Percentiles rank a stretch among this genome's conserved stretches.
These are phyloP conservation scores for Thelonectria discophora DNA, from an alignment of 2,329 filamentous ascomycete genomes.

Conservation along the genomic window DNA sequence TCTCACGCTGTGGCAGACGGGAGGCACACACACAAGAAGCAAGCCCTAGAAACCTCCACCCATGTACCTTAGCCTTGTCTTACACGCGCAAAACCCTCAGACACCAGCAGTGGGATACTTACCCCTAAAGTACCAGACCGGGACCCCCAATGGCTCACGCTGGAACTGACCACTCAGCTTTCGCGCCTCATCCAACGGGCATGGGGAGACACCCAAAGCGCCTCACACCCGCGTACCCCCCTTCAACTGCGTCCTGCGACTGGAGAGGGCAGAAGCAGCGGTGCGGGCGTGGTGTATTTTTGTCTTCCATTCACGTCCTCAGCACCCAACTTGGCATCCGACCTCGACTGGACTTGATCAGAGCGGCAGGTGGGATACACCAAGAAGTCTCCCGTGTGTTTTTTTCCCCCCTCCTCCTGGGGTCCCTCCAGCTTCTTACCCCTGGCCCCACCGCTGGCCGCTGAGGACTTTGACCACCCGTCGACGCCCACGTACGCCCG, in stretches of 20 bases:
- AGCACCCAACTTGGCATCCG: constrained; percentile 6
- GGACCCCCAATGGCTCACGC: not conserved
- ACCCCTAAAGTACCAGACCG: constrained; percentile 13
- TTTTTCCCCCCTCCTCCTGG: constrained; percentile 12
- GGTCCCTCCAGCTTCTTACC: constrained; percentile 8
- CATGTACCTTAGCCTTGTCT: constrained; percentile 21
- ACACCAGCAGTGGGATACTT: constrained; percentile 12
- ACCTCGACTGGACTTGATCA: constrained; percentile 13
- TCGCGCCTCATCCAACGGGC: constrained; percentile 17
- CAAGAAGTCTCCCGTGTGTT: too few relatives aligned
- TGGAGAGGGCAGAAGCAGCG: constrained; percentile 9
- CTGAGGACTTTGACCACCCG: constrained; percentile 17
- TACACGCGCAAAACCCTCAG: constrained; percentile 4
- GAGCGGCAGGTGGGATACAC: constrained; percentile 8
- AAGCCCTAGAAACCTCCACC: constrained; percentile 15
- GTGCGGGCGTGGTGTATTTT: constrained; percentile 3
- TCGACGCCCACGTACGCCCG: constrained; percentile 24
- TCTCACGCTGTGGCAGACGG: too few relatives aligned
- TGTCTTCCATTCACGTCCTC: not conserved
- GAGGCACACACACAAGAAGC: not conserved
- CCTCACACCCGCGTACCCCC: constrained; percentile 16
- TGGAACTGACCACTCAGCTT: constrained; percentile 17
- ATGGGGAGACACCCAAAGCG: constrained; percentile 9
- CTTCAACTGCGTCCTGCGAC: constrained; percentile 2
- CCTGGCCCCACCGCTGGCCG: constrained; percentile 23